Base-by-base conservation (phyloP, 164 flowering plant genomes). In the Berberis vulgaris region DNA sequence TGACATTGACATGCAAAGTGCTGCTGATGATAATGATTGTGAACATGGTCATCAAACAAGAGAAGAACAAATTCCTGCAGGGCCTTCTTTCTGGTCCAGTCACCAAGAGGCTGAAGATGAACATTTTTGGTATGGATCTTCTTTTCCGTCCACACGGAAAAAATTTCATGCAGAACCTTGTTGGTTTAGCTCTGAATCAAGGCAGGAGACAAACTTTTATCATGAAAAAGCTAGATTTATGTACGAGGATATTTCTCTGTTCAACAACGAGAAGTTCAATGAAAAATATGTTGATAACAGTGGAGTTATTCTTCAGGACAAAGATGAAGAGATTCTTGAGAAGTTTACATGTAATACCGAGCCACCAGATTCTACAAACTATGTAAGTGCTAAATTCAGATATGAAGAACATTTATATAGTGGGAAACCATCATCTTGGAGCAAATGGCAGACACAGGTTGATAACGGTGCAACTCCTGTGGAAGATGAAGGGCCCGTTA, bases 301-400 rank as follows among this genome's bases (percentile, higher is more conserved):
- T 6, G 42, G 38, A 59, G 60, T 13, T 43, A 12, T 39, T 43
- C 60, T 44, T 2, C 10, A 10, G 58, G 60, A 64, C 12, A 57
- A 67, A 49, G 63, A 65, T 59, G 63, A 67, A 54, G 57, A 52
- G 50, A 69, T 61, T 64, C 8, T 45, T 49, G 45, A 56, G 8
- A 66, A 50, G 43, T 9, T 61, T 43, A 43, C 61, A 60, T 61
- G 8, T 38, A 44, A 2, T 13, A 9, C 55, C 13, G 45, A 44
- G 43, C 63, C 9, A 41, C 26, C 63, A 62, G 56, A 59, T 52
- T 67, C 62, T 40, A 44, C 60, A 41, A 65, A 54, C 46, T 26
- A 41, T 43, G 57, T 41, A 55, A 59, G 50, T 7, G 38, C 38
- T 54, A 44, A 41, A 38, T 68, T 62, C 43, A n/a, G 10, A 55